Conservation (phyloP, 495 filamentous ascomycete genomes). For the Xylaria castorea region DNA sequence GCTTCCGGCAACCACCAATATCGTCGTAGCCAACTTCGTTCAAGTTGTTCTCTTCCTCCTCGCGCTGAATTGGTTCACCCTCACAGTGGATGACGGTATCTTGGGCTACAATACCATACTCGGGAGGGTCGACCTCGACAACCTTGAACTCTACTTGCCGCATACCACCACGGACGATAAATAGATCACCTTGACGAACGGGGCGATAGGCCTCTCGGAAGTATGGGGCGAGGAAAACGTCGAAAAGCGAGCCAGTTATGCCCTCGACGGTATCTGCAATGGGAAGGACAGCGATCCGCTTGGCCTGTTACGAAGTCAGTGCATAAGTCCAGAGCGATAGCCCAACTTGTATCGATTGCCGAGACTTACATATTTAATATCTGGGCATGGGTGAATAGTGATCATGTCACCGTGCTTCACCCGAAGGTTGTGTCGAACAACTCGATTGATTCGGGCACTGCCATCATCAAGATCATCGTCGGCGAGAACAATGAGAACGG, state of each 20-base stretch:
- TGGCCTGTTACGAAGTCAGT: constrained; percentile 68
- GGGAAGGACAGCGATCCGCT: constrained; percentile 97
- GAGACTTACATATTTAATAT: constrained; percentile 97
- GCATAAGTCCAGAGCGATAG: constrained; percentile 14
- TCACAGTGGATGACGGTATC: constrained; percentile 99
- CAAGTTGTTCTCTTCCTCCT: constrained; percentile 98
- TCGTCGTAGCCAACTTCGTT: constrained; percentile 99
- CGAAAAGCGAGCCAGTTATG: constrained; percentile 95
- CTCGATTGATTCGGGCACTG: constrained; percentile 94
- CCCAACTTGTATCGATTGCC: not conserved
- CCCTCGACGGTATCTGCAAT: constrained; percentile 99
- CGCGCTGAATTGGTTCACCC: constrained; percentile 96
- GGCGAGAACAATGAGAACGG: constrained; percentile 93
- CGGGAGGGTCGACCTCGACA: constrained; percentile 96
- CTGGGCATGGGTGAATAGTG: constrained; percentile 98
- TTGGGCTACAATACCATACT: constrained; percentile 97
- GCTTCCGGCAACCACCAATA: constrained; percentile 98
- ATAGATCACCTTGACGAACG: constrained; percentile 93
- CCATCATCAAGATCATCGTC: constrained; percentile 99
- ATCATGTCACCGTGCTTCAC: constrained; percentile 98
- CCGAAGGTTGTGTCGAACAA: constrained; percentile 95
- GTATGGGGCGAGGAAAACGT: constrained; percentile 98
- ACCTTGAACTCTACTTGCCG: constrained; percentile 99
- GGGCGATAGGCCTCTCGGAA: constrained; percentile 99
- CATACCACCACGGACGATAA: constrained; percentile 97